A percentile compares a stretch with the other conserved stretches of the same genome.
Evolutionary conservation across 768 basidiomycete genomes (phyloP).

Genomic region (Gloeostereum incarnatum): DNA sequence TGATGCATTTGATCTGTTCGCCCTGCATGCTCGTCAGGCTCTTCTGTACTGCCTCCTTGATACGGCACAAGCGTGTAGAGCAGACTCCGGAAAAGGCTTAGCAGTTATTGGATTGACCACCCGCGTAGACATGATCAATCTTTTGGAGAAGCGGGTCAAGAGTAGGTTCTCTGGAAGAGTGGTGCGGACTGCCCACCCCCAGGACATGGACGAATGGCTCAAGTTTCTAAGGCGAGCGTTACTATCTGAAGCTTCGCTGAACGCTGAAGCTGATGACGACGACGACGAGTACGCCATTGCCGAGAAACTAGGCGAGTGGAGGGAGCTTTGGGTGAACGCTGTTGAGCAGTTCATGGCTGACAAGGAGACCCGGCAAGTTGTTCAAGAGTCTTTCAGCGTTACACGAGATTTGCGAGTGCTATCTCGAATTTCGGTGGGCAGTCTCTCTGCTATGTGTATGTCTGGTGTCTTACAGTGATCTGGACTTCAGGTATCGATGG

Average conservation of each 20-base stretch:
- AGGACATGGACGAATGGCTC: conserved; percentile 38
- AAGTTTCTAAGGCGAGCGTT: conserved; percentile 39
- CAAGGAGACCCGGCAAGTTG: conserved; percentile 26
- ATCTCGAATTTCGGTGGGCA: conserved; percentile 51
- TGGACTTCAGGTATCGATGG: conserved; percentile 39
- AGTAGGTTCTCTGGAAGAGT: conserved; percentile 94
- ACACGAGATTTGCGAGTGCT: conserved; percentile 53
- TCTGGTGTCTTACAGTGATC: too few relatives aligned
- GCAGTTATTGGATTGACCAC: conserved; percentile 83
- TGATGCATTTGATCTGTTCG: conserved; percentile 92
- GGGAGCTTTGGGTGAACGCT: conserved; percentile 40
- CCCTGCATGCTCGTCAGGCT: conserved; percentile 84
- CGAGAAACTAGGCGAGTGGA: conserved; percentile 44
- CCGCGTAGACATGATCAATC: conserved; percentile 79
- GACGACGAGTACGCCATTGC: conserved; percentile 7
- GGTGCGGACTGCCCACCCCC: conserved; percentile 62
- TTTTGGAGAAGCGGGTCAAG: conserved; percentile 94
- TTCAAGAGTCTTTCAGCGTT: conserved; percentile 55
- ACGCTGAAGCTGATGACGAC: conserved; percentile 12
- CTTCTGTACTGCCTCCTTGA: conserved; percentile 93
- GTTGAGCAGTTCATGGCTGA: conserved; percentile 53
- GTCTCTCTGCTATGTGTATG: too few relatives aligned
- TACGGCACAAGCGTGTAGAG: conserved; percentile 80
- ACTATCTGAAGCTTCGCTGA: conserved; percentile 17
- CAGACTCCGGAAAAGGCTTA: conserved; percentile 54